Evolutionary conservation across 371 early-diverging fungal species (phyloP).

Genomic region (Mortierella sp.): DNA sequence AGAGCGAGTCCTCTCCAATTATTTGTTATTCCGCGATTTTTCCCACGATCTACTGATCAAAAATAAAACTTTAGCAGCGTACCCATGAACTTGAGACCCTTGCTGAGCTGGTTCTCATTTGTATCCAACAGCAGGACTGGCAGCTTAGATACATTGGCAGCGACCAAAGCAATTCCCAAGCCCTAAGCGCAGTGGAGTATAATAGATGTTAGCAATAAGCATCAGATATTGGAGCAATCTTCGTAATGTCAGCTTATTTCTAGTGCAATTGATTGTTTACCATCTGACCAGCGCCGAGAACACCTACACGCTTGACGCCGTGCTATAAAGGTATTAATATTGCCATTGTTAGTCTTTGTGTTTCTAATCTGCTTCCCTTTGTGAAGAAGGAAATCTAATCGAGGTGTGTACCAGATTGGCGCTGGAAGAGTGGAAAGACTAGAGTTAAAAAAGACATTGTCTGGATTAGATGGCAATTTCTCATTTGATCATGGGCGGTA

Average conservation of each 20-base stretch:
- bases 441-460: not conserved
- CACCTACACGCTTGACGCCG: slow-evolving; percentile 73
- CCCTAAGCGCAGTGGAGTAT: slow-evolving; percentile 63
- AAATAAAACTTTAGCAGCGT: not conserved
- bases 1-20: not conserved
- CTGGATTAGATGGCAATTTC: not conserved
- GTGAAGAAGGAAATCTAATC: not conserved
- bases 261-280: slow-evolving; percentile 26
- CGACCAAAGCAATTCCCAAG: slow-evolving; percentile 96
- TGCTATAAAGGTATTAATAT: slow-evolving; percentile 14
- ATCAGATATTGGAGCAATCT: not conserved
- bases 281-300: slow-evolving; percentile 91
- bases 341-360: not conserved
- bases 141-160: slow-evolving; percentile 85
- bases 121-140: slow-evolving; percentile 89
- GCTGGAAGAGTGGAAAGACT: slow-evolving; percentile 27
- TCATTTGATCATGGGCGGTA: not conserved
- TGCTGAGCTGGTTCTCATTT: slow-evolving; percentile 83
- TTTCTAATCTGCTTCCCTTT: not conserved
- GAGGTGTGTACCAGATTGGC: slow-evolving; percentile 32
- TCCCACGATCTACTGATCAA: slow-evolving; percentile 27
- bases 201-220: not conserved
- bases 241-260: not conserved
- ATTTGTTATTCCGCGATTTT: slow-evolving; percentile 7
- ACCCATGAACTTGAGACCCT: slow-evolving; percentile 88